phyloP scores from a whole-genome alignment of 495 filamentous ascomycete species.

The Sporormia fimetaria region DNA sequence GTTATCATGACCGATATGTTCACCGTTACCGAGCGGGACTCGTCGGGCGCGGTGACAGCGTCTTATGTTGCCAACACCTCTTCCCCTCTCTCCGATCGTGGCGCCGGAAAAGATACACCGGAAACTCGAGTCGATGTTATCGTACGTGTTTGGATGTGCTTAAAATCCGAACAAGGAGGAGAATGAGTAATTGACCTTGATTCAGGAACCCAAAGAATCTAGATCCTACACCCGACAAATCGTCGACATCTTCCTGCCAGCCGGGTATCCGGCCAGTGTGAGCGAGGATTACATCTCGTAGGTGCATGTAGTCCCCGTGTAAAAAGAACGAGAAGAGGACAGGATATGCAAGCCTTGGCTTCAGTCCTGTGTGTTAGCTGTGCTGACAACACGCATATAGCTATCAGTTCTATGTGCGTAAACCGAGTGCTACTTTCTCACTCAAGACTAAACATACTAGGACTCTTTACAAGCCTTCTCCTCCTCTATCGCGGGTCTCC shows the following conservation, averaged over 20 bases:
- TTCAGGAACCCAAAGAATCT: conserved; percentile 21
- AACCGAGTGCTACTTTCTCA: conserved; percentile 12
- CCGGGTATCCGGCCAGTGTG: conserved; percentile 85
- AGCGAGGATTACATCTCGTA: conserved; percentile 78
- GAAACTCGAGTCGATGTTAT: conserved; percentile 33
- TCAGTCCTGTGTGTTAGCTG: conserved; percentile 3
- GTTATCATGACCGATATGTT: too few relatives aligned
- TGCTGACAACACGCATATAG: too few relatives aligned
- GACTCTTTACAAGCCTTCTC: conserved; percentile 96
- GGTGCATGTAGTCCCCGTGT: conserved; percentile 6
- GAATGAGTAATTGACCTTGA: background rate
- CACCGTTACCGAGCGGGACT: too few relatives aligned
- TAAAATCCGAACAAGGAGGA: background rate
- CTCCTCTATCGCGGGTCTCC: conserved; percentile 78
- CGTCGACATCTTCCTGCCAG: conserved; percentile 75
- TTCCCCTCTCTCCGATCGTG: too few relatives aligned
- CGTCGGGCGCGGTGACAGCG: too few relatives aligned
- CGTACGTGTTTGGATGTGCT: conserved; percentile 23
- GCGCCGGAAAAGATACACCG: too few relatives aligned
- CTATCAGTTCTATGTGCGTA: conserved; percentile 61
- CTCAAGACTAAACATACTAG: too few relatives aligned
- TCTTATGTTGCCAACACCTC: too few relatives aligned
- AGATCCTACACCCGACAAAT: conserved; percentile 35
- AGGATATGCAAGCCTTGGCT: background rate
- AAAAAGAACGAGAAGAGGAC: background rate